Base-by-base conservation (phyloP, 371 early-diverging fungal species). In the Lichtheimia ornata region DNA sequence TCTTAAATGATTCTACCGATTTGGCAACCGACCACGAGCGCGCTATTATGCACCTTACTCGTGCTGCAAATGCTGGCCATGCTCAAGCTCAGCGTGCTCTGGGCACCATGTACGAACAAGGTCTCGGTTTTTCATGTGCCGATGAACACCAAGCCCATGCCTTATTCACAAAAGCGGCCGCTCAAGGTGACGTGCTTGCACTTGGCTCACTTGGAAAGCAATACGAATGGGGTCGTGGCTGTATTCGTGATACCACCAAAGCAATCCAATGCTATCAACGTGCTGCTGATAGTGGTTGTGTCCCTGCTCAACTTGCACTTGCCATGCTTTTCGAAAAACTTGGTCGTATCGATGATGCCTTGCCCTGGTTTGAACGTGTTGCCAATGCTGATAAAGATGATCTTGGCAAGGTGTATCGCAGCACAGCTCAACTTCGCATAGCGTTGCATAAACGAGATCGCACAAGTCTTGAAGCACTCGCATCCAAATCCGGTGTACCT, bases 51-150 rank as follows among this genome's bases (percentile, higher is more conserved):
- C 75, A 69, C 56, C 65, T 71, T 11, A 42, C 24, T 0, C 58
- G 56, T 41, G 55, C 71, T 2, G 66, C 75, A 7, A 59, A 70
- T 18, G 40, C 49, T 20, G 73, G 69, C 2, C 61, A 58, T 56
- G 49, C 70, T 5, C 56, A 50, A 43, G 78, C 71, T 0, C 78
- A 77, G 51, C 66, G 64, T 12, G 43, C 43, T 13, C 58, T 67
- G 18, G 67, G 67, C 15, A 43, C 22, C 11, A 54, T 67, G 55
- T 63, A 63, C 49, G 45, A 28, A 20, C 41, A 44, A 1, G 69
- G 62, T 15, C 51, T 58, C 15, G 58, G 59, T 17, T 22, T 54
- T 12, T 22, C 57, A 5, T 35, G 35, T 35, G 42, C 47, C 14
- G 49, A 53, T 25, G 47, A 59, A 41, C 15, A 53, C 11, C 47